Evolutionary conservation across 768 basidiomycete species (phyloP).

Genomic region (Termitomyces sp.): DNA sequence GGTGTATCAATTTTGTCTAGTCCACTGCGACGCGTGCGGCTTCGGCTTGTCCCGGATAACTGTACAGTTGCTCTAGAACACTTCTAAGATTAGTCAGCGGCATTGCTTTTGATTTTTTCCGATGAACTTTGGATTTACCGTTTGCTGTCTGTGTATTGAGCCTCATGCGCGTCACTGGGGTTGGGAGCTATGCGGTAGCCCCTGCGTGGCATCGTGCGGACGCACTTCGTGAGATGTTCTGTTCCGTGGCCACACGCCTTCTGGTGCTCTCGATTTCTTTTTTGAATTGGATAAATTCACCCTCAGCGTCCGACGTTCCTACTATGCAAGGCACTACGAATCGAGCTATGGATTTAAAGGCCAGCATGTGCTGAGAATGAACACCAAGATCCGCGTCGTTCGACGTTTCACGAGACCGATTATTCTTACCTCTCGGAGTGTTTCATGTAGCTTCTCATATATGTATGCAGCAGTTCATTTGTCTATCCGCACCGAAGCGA

Average conservation of each 20-base stretch:
- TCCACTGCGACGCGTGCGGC: constrained; percentile 20
- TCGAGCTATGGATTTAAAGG: not conserved
- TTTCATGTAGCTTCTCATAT: too few species aligned
- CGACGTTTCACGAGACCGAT: not conserved
- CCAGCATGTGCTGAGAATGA: not conserved
- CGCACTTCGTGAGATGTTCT: not conserved
- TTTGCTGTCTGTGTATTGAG: too few species aligned
- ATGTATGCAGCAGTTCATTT: too few species aligned
- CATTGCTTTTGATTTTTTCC: not conserved
- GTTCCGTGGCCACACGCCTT: too few species aligned
- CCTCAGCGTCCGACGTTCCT: not conserved
- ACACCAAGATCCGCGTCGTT: not conserved
- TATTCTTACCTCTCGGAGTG: not conserved
- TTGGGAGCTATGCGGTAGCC: not conserved
- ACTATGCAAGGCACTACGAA: not conserved
- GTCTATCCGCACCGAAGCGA: not conserved
- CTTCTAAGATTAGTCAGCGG: constrained; percentile 19
- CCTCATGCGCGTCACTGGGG: not conserved
- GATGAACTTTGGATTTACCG: not conserved
- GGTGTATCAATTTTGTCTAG: constrained; percentile 35
- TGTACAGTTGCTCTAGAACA: constrained; percentile 30
- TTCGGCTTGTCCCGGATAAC: constrained; percentile 36
- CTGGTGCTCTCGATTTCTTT: not conserved
- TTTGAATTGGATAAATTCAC: too few species aligned
- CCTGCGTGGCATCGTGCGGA: not conserved